phyloP scores from a whole-genome alignment of 352 stramenopile species.

The Phytophthora gonapodyides region DNA sequence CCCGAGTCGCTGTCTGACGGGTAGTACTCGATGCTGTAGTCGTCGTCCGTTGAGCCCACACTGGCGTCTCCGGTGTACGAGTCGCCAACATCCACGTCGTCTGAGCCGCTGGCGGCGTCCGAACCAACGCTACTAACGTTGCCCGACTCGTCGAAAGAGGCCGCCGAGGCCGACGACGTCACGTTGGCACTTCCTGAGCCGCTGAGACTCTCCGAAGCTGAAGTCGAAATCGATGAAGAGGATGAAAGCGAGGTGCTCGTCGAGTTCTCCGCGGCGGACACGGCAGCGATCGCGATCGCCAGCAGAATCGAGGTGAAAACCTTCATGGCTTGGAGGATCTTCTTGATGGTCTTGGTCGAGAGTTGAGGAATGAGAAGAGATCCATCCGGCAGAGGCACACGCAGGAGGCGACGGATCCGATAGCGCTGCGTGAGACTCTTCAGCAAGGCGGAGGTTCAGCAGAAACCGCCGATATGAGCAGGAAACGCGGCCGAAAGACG shows the following conservation, averaged over 20 bases:
- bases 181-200: conserved; percentile 9
- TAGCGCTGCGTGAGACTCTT: conserved; percentile 5
- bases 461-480: not conserved
- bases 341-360: conserved; percentile 4
- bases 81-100: conserved; percentile 7
- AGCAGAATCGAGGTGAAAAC: conserved; percentile 37
- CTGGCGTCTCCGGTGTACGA: conserved; percentile 10
- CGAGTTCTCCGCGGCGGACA: conserved; percentile 10
- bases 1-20: conserved; percentile 9
- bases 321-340: conserved; percentile 34
- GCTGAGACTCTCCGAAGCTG: conserved; percentile 11
- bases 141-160: not conserved
- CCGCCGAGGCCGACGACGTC: not conserved
- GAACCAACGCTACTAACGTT: not conserved
- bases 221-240: conserved; percentile 3
- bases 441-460: conserved; percentile 3
- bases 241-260: conserved; percentile 10
- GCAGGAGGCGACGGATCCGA: no score
- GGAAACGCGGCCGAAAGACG: no score
- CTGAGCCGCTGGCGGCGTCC: conserved; percentile 3
- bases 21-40: conserved; percentile 16
- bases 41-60: conserved; percentile 11
- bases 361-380: conserved; percentile 29
- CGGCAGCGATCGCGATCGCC: conserved; percentile 25
- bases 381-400: no score